Evolutionary conservation across 495 filamentous ascomycete species (phyloP).

Genomic region (Talaromyces liani): DNA sequence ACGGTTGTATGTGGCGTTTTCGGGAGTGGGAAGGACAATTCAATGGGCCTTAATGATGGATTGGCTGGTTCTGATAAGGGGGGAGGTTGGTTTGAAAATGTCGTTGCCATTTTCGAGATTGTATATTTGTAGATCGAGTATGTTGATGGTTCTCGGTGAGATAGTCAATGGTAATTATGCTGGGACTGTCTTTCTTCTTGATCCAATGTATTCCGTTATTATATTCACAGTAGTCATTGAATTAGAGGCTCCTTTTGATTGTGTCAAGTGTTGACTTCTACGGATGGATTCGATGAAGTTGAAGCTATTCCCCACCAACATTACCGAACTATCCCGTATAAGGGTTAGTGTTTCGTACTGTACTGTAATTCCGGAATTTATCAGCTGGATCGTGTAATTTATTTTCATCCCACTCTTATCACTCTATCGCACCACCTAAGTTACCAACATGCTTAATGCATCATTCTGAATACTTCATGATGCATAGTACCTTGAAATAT

Average conservation of each 20-base stretch:
- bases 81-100: neutral
- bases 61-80: slow-evolving; percentile 15
- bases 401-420: neutral
- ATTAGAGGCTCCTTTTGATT: neutral
- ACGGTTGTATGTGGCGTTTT: slow-evolving; percentile 68
- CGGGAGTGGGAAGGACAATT: slow-evolving; percentile 74
- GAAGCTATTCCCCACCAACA: neutral
- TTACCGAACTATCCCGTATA: neutral
- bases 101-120: slow-evolving; percentile 10
- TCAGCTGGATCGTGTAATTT: neutral
- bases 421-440: neutral
- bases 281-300: neutral
- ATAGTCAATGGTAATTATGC: neutral
- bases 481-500: neutral
- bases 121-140: neutral
- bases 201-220: too few species aligned
- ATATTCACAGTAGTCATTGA: neutral
- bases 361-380: neutral
- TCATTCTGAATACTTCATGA: neutral
- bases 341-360: neutral
- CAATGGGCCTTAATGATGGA: slow-evolving; percentile 38
- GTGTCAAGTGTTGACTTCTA: neutral
- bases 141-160: neutral
- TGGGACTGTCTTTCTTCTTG: neutral
- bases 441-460: neutral